phyloP scores from a whole-genome alignment of 129 eudicot species.

The Rutidosis leptorrhynchoides region DNA sequence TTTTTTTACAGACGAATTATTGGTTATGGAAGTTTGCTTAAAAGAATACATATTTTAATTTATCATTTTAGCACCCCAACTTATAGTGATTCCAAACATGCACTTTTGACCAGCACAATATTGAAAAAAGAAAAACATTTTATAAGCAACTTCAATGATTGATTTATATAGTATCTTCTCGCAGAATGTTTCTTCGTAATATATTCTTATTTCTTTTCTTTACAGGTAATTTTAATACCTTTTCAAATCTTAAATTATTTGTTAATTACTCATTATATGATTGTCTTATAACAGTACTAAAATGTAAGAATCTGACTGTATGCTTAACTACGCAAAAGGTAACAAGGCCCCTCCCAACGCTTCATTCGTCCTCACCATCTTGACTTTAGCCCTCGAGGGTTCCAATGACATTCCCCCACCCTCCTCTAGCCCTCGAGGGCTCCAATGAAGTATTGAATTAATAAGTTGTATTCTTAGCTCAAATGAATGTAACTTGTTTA shows the following conservation, averaged over 20 bases:
- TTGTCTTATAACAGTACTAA: too few relatives aligned
- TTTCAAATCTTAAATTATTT: background rate
- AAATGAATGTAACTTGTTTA: too few relatives aligned
- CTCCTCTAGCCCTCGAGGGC: too few relatives aligned
- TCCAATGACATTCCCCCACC: too few relatives aligned
- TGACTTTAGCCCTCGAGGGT: too few relatives aligned
- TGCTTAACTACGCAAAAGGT: too few relatives aligned
- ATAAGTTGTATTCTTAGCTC: too few relatives aligned
- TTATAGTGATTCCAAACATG: conserved; percentile 46
- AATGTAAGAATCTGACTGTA: too few relatives aligned
- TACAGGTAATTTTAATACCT: background rate
- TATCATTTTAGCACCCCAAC: conserved; percentile 41
- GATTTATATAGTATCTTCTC: conserved; percentile 3
- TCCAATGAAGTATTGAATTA: too few relatives aligned
- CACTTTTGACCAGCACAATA: conserved; percentile 65
- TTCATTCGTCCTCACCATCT: too few relatives aligned
- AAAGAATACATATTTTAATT: conserved; percentile 30
- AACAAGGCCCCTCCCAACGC: too few relatives aligned
- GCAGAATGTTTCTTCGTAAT: background rate
- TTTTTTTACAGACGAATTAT: conserved; percentile 25
- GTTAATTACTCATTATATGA: too few relatives aligned
- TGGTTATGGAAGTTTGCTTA: conserved; percentile 31
- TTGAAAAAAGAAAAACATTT: conserved; percentile 2
- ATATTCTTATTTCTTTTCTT: background rate
- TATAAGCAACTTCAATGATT: conserved; percentile 21